Base-by-base conservation (phyloP, 257 asterid species). In the Jacaranda copaia region DNA sequence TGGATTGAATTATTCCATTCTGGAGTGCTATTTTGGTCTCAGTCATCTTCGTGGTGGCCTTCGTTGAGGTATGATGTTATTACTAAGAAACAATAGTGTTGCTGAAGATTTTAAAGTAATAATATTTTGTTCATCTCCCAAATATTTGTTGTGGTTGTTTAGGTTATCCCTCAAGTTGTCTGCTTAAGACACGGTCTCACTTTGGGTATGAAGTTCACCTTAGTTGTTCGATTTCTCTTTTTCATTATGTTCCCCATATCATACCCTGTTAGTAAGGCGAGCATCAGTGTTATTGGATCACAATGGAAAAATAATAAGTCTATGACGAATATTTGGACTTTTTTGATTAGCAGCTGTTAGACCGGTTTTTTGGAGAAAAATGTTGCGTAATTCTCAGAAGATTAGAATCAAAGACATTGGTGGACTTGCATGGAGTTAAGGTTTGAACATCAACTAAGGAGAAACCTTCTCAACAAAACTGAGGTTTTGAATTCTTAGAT, bases 261-360 rank as follows among this genome's bases (percentile, higher is more conserved):
- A 1, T 88, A 87, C 48, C 92, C 92, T 1, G 79, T 88, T 35
- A 88, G 96, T 66, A 90, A 89, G 94, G 96, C 88, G 80, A 70
- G 45, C 32, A 43, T 25, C 69, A 58, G 52, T 14, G 18, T 40
- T 32, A n/a, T n/a, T n/a, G n/a, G n/a, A n/a, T n/a, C n/a, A n/a
- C n/a, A n/a, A n/a, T n/a, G n/a, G n/a, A n/a, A n/a, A n/a, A n/a
- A n/a, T n/a, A n/a, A n/a, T n/a, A n/a, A n/a, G n/a, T n/a, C n/a
- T n/a, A n/a, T n/a, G n/a, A n/a, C n/a, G n/a, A n/a, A n/a, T n/a
- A n/a, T n/a, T n/a, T n/a, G n/a, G n/a, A n/a, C n/a, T n/a, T n/a
- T n/a, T n/a, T n/a, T n/a, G n/a, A n/a, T n/a, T n/a, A n/a, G n/a
- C n/a, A n/a, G n/a, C n/a, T n/a, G n/a, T n/a, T n/a, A n/a, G n/a